These are phyloP conservation scores for Selaginella moellendorffii DNA, from an alignment of 75 land plant genomes.

Conservation along the genomic window DNA sequence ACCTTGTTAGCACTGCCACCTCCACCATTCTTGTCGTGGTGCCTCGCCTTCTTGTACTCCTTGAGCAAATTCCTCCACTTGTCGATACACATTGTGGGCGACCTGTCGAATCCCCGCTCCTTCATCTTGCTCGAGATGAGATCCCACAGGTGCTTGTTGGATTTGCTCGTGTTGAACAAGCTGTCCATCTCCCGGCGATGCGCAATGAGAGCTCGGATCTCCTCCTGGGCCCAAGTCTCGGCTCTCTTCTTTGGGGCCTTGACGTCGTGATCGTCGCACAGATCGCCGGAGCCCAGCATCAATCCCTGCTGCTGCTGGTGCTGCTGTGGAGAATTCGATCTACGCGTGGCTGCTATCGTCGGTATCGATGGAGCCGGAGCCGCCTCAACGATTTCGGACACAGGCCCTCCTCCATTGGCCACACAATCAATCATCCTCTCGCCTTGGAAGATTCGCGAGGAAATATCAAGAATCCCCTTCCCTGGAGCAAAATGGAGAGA, in stretches of 20 bases:
- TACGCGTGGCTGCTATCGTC: too few relatives aligned
- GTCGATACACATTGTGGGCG: slow-evolving; percentile 96
- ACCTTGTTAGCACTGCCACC: slow-evolving; percentile 54
- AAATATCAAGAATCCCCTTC: too few relatives aligned
- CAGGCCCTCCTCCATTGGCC: too few relatives aligned
- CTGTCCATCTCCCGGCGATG: slow-evolving; percentile 66
- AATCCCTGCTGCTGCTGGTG: slow-evolving; percentile 29
- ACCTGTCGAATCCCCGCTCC: slow-evolving; percentile 82
- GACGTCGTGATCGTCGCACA: slow-evolving; percentile 36
- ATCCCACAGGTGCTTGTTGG: slow-evolving; percentile 96
- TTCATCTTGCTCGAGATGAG: slow-evolving; percentile 88
- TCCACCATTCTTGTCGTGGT: slow-evolving; percentile 32
- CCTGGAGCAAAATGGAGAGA: too few relatives aligned
- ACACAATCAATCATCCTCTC: too few relatives aligned
- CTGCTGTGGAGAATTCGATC: slow-evolving; percentile 16
- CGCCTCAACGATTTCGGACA: too few relatives aligned
- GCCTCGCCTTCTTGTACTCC: slow-evolving; percentile 90
- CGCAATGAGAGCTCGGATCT: slow-evolving; percentile 56
- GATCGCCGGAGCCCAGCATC: slow-evolving; percentile 31
- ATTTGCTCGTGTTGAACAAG: slow-evolving; percentile 83
- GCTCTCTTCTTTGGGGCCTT: slow-evolving; percentile 90
- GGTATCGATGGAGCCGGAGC: too few relatives aligned
- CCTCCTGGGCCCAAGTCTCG: slow-evolving; percentile 97
- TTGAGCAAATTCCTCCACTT: slow-evolving; percentile 95
- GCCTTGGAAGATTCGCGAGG: too few relatives aligned